Evolutionary conservation across 1,284 basidiomycete genomes (phyloP).

Genomic region (Ustilago vetiveriae): DNA sequence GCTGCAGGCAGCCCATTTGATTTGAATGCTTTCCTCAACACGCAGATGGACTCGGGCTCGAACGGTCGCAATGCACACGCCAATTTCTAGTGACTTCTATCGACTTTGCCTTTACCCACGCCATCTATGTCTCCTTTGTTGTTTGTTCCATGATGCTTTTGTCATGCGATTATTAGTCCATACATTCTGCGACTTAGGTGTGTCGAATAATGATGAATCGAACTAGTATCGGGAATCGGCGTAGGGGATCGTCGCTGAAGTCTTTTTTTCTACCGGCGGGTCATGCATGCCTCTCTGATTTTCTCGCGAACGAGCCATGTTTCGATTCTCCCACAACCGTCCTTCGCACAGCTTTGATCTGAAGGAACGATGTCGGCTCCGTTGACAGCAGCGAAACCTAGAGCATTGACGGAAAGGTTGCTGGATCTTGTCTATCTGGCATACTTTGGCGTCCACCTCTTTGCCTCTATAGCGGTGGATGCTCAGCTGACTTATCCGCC

Average conservation of each 20-base stretch:
- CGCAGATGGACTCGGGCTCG: conserved; percentile 16
- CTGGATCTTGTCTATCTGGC: conserved; percentile 46
- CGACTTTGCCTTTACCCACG: too few relatives aligned
- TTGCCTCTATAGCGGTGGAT: conserved; percentile 47
- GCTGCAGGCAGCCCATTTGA: conserved; percentile 26
- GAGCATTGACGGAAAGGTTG: conserved; percentile 15
- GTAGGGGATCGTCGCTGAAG: too few relatives aligned
- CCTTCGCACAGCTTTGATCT: not conserved
- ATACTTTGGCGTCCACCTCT: conserved; percentile 51
- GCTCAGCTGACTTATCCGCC: conserved; percentile 48
- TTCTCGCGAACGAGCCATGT: too few relatives aligned
- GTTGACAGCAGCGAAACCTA: not conserved
- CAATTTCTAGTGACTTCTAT: conserved; percentile 13
- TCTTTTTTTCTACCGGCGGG: not conserved
- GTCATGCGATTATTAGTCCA: too few relatives aligned
- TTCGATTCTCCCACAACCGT: not conserved
- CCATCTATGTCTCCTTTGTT: too few relatives aligned
- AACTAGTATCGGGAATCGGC: too few relatives aligned
- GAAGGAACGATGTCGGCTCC: not conserved
- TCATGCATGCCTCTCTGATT: too few relatives aligned
- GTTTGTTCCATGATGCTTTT: too few relatives aligned
- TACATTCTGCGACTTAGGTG: too few relatives aligned
- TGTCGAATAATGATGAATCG: too few relatives aligned
- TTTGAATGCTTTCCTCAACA: conserved; percentile 38
- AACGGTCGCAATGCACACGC: conserved; percentile 9